Evolutionary conservation across 2,329 filamentous ascomycete species (phyloP), one percentile per base, ranked within the genome.

Genomic region (Xylaria sp.): DNA sequence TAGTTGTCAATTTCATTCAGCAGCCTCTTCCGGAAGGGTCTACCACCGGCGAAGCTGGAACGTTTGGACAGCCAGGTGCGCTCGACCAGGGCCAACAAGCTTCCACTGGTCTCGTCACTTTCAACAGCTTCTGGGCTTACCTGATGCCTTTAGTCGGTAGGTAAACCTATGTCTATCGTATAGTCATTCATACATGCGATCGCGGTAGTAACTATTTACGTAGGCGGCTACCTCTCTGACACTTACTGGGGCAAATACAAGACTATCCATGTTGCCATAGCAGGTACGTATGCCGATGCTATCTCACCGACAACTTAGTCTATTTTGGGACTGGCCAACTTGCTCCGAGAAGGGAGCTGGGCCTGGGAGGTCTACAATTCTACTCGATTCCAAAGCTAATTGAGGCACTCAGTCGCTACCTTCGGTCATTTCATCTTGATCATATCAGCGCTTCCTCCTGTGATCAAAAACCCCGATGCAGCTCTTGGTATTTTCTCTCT

Each of bases 211-310:
- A 70, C 48, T 31, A n/a, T 31, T 55, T 23, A 58, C 48, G 72
- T 86, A 65, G 87, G 87, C 74, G 87, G 85, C 74, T 87, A 87
- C 76, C 81, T 88, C 61, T 86, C 86, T 10, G 82, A 89, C 74
- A 84, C 86, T 75, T 88, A 88, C 69, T 82, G 88, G 34, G 88
- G 88, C 63, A 87, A 87, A 75, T 89, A 87, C 81, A 88, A 87
- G 80, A 88, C 88, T n/a, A 89, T 90, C 69, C 80, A 87, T 68
- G 75, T 85, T 59, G 70, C 65, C 3, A 67, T 73, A 44, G 61
- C 60, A 48, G 58, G 68, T 72, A 63, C 23, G 68, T 72, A 44
- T 25, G 1, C 18, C 0, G 15, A 23, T 13, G 25, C 18, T 18
- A 3, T 3, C 39, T 20, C 13, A 15, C 12, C 18, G 12, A 28